A percentile compares a stretch with the other conserved stretches of the same genome.
Conservation (phyloP, 2,329 filamentous ascomycete genomes). For the Trichoderma oligosporum region DNA sequence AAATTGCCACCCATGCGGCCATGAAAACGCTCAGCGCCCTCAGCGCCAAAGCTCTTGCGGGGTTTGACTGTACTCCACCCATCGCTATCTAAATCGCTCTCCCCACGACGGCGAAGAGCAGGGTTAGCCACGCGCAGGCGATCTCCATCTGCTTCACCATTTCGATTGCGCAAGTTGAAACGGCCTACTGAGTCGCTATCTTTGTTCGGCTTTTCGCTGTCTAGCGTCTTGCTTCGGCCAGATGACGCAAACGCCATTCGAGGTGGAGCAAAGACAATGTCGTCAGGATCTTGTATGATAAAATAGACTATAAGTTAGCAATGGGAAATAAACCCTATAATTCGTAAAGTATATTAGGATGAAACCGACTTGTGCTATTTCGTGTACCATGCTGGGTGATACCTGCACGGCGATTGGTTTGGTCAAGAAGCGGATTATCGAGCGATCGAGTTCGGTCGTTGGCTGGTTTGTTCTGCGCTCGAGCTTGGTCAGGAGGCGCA, state of each 20-base stretch:
- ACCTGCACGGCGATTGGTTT: conserved; percentile 49
- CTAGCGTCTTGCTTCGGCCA: conserved; percentile 54
- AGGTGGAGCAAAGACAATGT: conserved; percentile 80
- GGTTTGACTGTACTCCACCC: conserved; percentile 73
- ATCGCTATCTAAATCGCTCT: conserved; percentile 62
- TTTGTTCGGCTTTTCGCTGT: conserved; percentile 52
- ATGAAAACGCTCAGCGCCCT: conserved; percentile 68
- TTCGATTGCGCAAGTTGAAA: conserved; percentile 53
- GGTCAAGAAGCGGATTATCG: conserved; percentile 45
- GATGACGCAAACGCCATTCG: conserved; percentile 74
- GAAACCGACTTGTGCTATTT: conserved; percentile 52
- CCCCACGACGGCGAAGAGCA: conserved; percentile 53
- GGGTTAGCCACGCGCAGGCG: conserved; percentile 47
- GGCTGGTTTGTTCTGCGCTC: conserved; percentile 43
- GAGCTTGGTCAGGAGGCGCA: conserved; percentile 43
- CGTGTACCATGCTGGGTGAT: conserved; percentile 54
- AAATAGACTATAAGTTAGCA: conserved; percentile 21
- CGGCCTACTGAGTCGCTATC: conserved; percentile 54
- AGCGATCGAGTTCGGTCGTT: conserved; percentile 44
- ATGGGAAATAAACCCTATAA: not conserved
- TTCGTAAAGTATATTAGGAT: not conserved
- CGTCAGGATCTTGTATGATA: conserved; percentile 58
- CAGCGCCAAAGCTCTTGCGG: conserved; percentile 68
- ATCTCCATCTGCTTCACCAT: conserved; percentile 49
- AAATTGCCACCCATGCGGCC: conserved; percentile 58